Evolutionary conservation across 768 basidiomycete species (phyloP), one percentile per base, ranked within the genome.

Genomic region (Rhizopogon roseolus): DNA sequence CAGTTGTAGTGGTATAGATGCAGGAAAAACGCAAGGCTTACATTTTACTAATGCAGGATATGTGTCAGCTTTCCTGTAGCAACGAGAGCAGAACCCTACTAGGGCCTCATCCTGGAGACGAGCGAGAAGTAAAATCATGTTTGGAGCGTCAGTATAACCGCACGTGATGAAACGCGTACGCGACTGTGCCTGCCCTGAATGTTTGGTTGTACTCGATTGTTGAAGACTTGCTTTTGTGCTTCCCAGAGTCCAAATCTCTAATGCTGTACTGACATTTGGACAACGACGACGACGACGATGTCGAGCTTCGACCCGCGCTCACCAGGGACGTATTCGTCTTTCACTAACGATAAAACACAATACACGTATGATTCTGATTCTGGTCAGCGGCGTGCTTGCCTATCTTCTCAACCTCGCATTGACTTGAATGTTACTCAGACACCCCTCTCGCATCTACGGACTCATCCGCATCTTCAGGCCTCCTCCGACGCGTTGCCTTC

Each of bases 291-390:
- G 17, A 46, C 34, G 14, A 36, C 38, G 43, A 48, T 48, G 46
- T 69, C 65, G 7, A 64, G 67, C 45, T 37, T 77, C 54, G 78
- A 77, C 59, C 72, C 76, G 19, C 78, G 84, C 74, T 87, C 86
- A 46, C 86, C 84, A 22, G 72, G 77, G 17, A 81, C 82, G 0
- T 82, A 76, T 60, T 78, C 80, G 14, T 76, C 77, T 0, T 62
- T 81, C 46, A 76, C 80, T 16, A 72, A 72, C 41, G 73, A 83
- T 5, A 76, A 80, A 57, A 78, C 81, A 67, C 76, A 81, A 72
- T 73, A 77, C 63, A 82, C 29, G 8, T 36, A 84, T 4, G 79
- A 81, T 63, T 71, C 77, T 7, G 74, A 70, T 60, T 81, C 82
- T 67, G 79, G 86, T 85, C 41, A 28, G 75, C 65, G 11, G 29